A percentile compares a stretch with the other conserved stretches of the same genome.
Evolutionary conservation across 208 protist species (phyloP).

Genomic region (Acanthamoeba royreba): DNA sequence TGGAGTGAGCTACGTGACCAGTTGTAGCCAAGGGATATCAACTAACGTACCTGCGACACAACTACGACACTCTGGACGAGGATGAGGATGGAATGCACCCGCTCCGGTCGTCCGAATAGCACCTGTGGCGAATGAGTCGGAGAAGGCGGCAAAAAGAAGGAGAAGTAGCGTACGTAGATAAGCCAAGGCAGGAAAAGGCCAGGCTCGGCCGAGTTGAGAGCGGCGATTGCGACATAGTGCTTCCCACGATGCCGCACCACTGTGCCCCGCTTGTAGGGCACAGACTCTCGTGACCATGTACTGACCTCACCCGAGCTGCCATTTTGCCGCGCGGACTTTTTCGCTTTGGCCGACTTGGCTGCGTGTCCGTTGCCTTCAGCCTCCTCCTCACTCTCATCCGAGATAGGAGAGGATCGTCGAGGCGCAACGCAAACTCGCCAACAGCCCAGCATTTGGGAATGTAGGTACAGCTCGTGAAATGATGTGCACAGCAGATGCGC

Average conservation of each 20-base stretch:
- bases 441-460: conserved; percentile 32
- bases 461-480: conserved; percentile 25
- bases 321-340: not conserved
- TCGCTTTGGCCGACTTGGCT: not conserved
- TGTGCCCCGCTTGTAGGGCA: not conserved
- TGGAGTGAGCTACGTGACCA: no score
- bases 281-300: not conserved
- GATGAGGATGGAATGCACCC: conserved; percentile 21
- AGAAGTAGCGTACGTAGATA: conserved; percentile 2
- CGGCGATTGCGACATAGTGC: conserved; percentile 25
- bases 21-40: no score
- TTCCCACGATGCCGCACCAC: conserved; percentile 23
- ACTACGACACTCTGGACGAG: not conserved
- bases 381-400: not conserved
- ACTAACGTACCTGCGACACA: not conserved
- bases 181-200: conserved; percentile 6
- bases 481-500: conserved; percentile 3
- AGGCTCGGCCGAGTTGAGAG: not conserved
- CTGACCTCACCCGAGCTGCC: not conserved
- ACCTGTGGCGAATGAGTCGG: not conserved
- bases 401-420: not conserved
- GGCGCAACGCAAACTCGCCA: not conserved
- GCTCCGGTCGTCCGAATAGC: not conserved
- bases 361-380: not conserved
- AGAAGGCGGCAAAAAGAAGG: not conserved